Evolutionary conservation across 148 eudicot species (phyloP), one percentile per base, ranked within the genome.

Genomic region (Diospyros kaki): DNA sequence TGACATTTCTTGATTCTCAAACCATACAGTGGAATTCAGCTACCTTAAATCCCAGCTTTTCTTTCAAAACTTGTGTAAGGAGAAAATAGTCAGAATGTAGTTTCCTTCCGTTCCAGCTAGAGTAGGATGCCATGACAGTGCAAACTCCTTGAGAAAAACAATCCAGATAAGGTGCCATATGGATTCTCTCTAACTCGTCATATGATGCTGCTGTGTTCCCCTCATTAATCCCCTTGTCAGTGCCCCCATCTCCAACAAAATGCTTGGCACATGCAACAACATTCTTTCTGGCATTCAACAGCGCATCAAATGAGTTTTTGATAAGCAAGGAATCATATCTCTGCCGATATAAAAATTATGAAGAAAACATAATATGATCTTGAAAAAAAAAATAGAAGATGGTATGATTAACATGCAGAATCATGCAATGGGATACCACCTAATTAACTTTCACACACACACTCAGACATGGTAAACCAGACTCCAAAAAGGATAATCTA

Each of bases 191-290:
- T 80, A 93, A 80, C 52, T 91, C 92, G 69, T 86, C 89, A 76
- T 80, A 89, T 6, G 90, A 83, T n/a, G 76, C 43, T 69, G 84
- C 45, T 38, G 98, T 93, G 79, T 93, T 85, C 64, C 98, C 98
- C 83, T 93, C 98, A 72, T 91, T 93, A 78, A 74, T 70, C 65
- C 94, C 98, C 66, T 79, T 85, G 28, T 86, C 78, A 48, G 98
- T 89, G 54, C 96, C 98, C 11, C 98, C 98, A 72, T 93, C 98
- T 40, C 96, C 98, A 74, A 91, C 92, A 71, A 86, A 93, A 81
- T 93, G 98, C 80, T 93, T 93, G 75, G 98, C 98, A 79, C 94
- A 91, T 73, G 97, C 94, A 71, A 91, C 71, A 46, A 93, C 89
- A 77, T 85, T 91, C 68, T 91, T 86, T 82, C 98, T 93, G 91